phyloP scores from a whole-genome alignment of 805 yeast genomes.

The Pichia rugopelliculosa region DNA sequence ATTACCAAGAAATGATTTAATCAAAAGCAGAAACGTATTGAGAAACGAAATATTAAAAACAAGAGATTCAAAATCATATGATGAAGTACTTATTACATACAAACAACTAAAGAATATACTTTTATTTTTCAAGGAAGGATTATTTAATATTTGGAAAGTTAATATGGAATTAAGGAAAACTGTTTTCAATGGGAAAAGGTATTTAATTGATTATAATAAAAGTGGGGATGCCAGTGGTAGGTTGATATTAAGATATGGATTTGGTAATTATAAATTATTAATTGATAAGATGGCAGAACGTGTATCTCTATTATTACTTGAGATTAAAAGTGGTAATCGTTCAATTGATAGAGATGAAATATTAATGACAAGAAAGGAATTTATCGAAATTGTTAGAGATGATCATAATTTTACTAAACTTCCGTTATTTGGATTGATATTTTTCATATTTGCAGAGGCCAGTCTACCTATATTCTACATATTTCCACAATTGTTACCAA shows the following conservation, averaged over 20 bases:
- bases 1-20: constrained; percentile 19
- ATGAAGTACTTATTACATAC: constrained; percentile 12
- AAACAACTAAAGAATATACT: constrained; percentile 24
- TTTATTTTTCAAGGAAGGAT: constrained; percentile 51
- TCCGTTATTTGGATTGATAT: constrained; percentile 51
- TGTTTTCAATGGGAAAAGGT: constrained; percentile 23
- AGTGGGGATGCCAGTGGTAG: neutral
- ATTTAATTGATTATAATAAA: constrained; percentile 21
- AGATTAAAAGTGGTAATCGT: constrained; percentile 11
- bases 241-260: neutral
- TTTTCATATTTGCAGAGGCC: constrained; percentile 48
- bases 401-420: constrained; percentile 42
- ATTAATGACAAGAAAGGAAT: constrained; percentile 34
- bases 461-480: constrained; percentile 46
- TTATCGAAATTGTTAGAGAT: constrained; percentile 44
- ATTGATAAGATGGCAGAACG: constrained; percentile 22
- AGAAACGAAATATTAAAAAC: constrained; percentile 4
- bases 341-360: constrained; percentile 10
- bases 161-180: constrained; percentile 22
- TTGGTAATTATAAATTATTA: neutral
- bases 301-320: constrained; percentile 19
- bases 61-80: constrained; percentile 7
- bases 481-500: constrained; percentile 53
- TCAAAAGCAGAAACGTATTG: constrained; percentile 10
- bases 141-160: constrained; percentile 47